A percentile compares a stretch with the other conserved stretches of the same genome.
Evolutionary conservation across 2,329 filamentous ascomycete species (phyloP).

Genomic region (Pseudodiploospora longispora): DNA sequence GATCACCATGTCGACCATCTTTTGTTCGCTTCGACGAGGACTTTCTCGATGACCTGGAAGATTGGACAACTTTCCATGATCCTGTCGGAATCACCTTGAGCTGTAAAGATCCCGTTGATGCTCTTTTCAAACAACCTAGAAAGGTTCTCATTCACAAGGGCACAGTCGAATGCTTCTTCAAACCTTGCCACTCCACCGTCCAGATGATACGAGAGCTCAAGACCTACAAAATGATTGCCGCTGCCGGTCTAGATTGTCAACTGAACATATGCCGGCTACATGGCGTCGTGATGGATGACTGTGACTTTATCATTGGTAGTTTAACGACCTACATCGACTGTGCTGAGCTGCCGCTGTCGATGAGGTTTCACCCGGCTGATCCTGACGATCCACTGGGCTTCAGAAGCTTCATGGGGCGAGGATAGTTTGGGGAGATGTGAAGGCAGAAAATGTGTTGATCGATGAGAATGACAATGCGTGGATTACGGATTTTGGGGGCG

Average conservation of each 20-base stretch:
- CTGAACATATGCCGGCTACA: constrained; percentile 7
- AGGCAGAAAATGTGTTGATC: constrained; percentile 23
- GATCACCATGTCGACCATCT: too few species aligned
- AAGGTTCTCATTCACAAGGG: too few species aligned
- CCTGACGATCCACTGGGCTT: not conserved
- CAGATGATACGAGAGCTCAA: constrained; percentile 1
- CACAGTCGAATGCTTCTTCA: too few species aligned
- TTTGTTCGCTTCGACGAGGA: too few species aligned
- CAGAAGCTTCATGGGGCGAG: constrained; percentile 13
- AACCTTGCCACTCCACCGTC: too few species aligned
- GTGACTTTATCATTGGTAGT: constrained; percentile 4
- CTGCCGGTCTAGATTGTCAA: constrained; percentile 1
- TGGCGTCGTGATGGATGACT: constrained; percentile 7
- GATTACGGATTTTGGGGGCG: constrained; percentile 23
- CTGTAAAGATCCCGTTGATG: too few species aligned
- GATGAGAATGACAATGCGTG: constrained; percentile 19
- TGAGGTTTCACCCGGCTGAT: not conserved
- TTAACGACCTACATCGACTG: constrained; percentile 11
- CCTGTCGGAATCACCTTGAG: too few species aligned
- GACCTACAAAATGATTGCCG: constrained; percentile 8
- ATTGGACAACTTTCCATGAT: too few species aligned
- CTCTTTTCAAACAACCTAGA: too few species aligned
- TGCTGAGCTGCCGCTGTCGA: not conserved
- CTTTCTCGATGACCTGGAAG: too few species aligned
- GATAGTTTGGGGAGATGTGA: constrained; percentile 23